Conservation (phyloP, 257 asterid species). For the Voacanga thouarsii region DNA sequence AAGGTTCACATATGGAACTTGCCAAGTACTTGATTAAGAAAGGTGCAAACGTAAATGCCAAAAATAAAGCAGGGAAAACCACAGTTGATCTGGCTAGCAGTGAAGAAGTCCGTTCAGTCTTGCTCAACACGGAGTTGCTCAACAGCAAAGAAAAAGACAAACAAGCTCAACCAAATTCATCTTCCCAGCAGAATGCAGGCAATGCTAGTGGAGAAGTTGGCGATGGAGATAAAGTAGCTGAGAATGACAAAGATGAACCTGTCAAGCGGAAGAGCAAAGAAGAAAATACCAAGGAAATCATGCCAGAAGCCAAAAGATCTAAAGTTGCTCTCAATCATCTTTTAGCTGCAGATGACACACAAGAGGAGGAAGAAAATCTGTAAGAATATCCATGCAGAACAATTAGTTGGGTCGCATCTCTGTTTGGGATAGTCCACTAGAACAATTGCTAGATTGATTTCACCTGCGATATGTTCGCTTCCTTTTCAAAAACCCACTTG, state of each 20-base stretch:
- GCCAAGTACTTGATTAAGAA: conserved; percentile 72
- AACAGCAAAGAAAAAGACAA: conserved; percentile 32
- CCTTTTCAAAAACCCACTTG: not conserved
- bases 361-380: conserved; percentile 51
- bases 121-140: conserved; percentile 35
- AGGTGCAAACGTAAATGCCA: conserved; percentile 55
- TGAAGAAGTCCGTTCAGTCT: conserved; percentile 52
- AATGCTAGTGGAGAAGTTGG: conserved; percentile 21
- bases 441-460: not conserved
- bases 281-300: conserved; percentile 27
- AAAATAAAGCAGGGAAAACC: conserved; percentile 80
- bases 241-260: conserved; percentile 36
- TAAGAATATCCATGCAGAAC: not conserved
- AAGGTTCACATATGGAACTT: conserved; percentile 75
- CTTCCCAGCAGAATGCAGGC: conserved; percentile 27
- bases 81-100: conserved; percentile 70
- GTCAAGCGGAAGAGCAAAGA: conserved; percentile 32
- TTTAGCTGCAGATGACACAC: conserved; percentile 65
- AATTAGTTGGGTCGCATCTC: not conserved
- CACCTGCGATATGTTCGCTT: not conserved
- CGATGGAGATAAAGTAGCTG: conserved; percentile 28
- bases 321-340: conserved; percentile 81
- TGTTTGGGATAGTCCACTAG: not conserved
- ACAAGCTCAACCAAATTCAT: conserved; percentile 22
- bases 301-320: conserved; percentile 47